Conservation (phyloP, 2,329 filamentous ascomycete genomes). For the Botrytis fabae region DNA sequence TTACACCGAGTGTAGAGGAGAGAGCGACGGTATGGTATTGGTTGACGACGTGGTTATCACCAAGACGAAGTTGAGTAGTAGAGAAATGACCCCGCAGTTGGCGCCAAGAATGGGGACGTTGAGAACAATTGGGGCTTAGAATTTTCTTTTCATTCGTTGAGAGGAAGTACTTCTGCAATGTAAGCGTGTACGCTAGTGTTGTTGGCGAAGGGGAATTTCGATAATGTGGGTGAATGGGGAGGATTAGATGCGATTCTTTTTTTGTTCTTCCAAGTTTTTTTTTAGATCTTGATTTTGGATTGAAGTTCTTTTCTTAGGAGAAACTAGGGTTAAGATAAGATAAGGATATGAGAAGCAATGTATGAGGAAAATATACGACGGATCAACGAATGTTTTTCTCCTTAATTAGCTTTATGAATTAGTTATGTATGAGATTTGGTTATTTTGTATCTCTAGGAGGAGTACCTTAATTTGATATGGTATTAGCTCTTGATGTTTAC, state of each 20-base stretch:
- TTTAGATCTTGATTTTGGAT: not conserved
- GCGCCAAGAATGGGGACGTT: not conserved
- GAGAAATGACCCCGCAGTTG: not conserved
- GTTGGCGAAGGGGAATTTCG: not conserved
- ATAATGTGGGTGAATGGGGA: not conserved
- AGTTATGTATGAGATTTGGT: not conserved
- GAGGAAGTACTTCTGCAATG: not conserved
- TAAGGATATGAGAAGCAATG: not conserved
- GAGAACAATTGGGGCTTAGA: not conserved
- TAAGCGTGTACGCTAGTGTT: not conserved
- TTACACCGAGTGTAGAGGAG: conserved; percentile 18
- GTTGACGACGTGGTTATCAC: conserved; percentile 15
- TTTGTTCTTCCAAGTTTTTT: not conserved
- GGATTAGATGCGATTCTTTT: too few relatives aligned
- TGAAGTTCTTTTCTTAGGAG: not conserved
- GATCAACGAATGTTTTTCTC: not conserved
- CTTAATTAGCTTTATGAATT: not conserved
- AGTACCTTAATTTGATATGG: not conserved
- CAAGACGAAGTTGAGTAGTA: not conserved
- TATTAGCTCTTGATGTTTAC: not conserved
- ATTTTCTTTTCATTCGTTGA: not conserved
- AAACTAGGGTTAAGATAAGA: not conserved
- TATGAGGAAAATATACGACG: conserved; percentile 4
- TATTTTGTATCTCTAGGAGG: not conserved
- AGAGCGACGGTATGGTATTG: conserved; percentile 9